Base-by-base conservation (phyloP, 306 rosid species). In the Prunus persica region DNA sequence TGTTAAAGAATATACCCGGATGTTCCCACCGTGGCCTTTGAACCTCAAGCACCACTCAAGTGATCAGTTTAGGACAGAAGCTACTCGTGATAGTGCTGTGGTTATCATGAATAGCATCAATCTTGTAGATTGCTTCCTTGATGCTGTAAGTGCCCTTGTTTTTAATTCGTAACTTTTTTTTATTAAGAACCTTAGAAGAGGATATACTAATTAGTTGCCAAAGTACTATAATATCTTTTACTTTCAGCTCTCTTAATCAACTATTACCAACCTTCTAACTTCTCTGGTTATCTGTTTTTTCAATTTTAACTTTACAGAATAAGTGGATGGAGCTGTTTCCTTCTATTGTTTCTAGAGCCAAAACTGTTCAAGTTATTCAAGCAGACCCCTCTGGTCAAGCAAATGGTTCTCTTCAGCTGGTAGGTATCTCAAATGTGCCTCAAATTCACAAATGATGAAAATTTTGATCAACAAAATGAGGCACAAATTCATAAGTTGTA, bases 251-350 rank as follows among this genome's bases (percentile, higher is more conserved):
- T 34, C 83, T 6, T 20, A 38, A 6, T 49, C 41, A 8, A 10
- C 2, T 22, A 61, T 12, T 5, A 54, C 2, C 66, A 14, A 41
- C 65, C 3, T 2, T 14, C 49, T 45, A 32, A 11, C 2, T 76
- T n/a, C 8, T 65, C 20, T 18, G 19, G 41, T 30, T 9, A 18
- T 28, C 32, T 25, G 15, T 45, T 46, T 8, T 30, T 57, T 46
- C 14, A 5, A 27, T 32, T 66, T 7, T 15, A 1, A 3, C 60
- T 71, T 71, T 65, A 30, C 86, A 93, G 98, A 83, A 79, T 64
- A 95, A 92, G 75, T 95, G 98, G 98, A 83, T 92, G 93, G 97
- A 95, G 5, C 51, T 95, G 89, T 95, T 95, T 81, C 97, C 98
- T 65, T 84, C 98, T 30, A 87, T 95, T 19, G 97, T 95, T 63